Evolutionary conservation across 1,139 yeast species (phyloP).

Genomic region (Blastobotrys malaysiensis): DNA sequence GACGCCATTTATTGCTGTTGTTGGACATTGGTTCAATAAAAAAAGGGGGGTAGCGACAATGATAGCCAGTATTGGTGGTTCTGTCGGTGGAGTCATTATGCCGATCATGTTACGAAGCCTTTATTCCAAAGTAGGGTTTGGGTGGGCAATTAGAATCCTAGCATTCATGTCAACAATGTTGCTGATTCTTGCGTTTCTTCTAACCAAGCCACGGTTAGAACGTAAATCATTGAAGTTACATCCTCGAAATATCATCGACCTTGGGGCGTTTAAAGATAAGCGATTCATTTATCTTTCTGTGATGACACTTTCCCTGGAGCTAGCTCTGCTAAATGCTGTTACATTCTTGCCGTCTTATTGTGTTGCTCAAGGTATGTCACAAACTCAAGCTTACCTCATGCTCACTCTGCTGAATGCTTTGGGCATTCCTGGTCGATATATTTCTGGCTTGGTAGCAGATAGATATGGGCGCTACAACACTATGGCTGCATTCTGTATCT

Average conservation of each 20-base stretch:
- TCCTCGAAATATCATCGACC: conserved; percentile 22
- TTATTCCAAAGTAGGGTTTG: conserved; percentile 48
- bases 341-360: conserved; percentile 57
- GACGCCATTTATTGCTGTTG: conserved; percentile 54
- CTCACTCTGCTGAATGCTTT: conserved; percentile 49
- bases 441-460: conserved; percentile 52
- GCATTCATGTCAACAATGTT: conserved; percentile 45
- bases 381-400: conserved; percentile 46
- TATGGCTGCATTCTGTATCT: conserved; percentile 40
- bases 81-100: conserved; percentile 59
- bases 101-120: conserved; percentile 54
- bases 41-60: conserved; percentile 59
- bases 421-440: conserved; percentile 53
- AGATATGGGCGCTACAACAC: conserved; percentile 55
- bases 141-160: conserved; percentile 53
- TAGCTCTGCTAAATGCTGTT: conserved; percentile 47
- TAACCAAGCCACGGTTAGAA: conserved; percentile 39
- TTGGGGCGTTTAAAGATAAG: conserved; percentile 37
- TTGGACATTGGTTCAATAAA: conserved; percentile 56
- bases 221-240: conserved; percentile 18
- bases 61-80: conserved; percentile 60
- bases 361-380: conserved; percentile 47
- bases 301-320: conserved; percentile 48
- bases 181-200: conserved; percentile 22
- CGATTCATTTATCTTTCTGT: conserved; percentile 39